phyloP scores from a whole-genome alignment of 2,329 filamentous ascomycete species.

The Nemania diffusa region DNA sequence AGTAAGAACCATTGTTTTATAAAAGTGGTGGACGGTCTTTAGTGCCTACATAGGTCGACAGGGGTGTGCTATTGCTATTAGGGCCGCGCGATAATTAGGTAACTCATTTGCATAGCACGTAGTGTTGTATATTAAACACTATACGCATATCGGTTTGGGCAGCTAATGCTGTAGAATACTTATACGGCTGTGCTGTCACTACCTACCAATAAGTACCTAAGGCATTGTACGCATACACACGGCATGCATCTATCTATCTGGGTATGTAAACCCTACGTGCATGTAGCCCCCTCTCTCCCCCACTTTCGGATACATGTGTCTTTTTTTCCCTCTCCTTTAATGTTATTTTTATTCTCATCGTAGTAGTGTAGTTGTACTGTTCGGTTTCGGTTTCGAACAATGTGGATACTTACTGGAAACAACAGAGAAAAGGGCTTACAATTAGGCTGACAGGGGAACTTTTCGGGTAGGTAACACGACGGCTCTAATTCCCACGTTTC shows the following conservation, averaged over 20 bases:
- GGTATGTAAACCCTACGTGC: not conserved
- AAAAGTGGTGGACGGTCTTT: too few species aligned
- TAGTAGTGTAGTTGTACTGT: not conserved
- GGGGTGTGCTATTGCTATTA: not conserved
- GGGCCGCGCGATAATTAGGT: too few species aligned
- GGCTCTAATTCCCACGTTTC: slow-evolving; percentile 35
- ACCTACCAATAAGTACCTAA: not conserved
- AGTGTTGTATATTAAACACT: too few species aligned
- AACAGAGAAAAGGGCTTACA: not conserved
- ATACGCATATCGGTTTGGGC: too few species aligned
- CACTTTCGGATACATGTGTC: not conserved
- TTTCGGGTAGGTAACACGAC: slow-evolving; percentile 26
- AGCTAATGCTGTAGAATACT: too few species aligned
- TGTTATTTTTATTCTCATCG: not conserved
- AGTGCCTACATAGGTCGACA: too few species aligned
- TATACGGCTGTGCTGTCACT: too few species aligned
- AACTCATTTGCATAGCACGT: too few species aligned
- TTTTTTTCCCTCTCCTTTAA: not conserved
- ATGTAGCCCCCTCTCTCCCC: not conserved
- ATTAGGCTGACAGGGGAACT: slow-evolving; percentile 28
- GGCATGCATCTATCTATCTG: too few species aligned
- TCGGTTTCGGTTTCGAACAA: not conserved
- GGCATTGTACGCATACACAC: not conserved
- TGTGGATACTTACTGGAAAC: not conserved
- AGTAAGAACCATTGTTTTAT: not conserved